These are phyloP conservation scores for Dendrostoma leiphaemia DNA, from an alignment of 2,329 filamentous ascomycete species.

Conservation along the genomic window DNA sequence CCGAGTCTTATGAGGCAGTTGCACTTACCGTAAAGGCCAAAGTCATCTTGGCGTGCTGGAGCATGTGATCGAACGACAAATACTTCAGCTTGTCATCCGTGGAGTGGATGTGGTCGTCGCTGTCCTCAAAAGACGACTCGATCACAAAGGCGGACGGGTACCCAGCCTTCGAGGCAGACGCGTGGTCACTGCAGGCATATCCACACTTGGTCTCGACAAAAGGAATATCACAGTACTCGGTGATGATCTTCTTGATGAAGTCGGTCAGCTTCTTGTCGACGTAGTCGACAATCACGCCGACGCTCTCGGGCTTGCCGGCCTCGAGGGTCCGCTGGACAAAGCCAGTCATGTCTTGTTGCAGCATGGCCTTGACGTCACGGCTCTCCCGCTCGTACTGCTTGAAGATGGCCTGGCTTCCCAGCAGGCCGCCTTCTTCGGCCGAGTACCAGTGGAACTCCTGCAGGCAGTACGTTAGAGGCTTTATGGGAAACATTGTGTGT, in stretches of 20 bases:
- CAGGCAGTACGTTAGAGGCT: background rate
- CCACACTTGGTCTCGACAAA: conserved; percentile 87
- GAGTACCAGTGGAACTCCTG: conserved; percentile 60
- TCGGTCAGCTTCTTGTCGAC: conserved; percentile 33
- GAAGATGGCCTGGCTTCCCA: conserved; percentile 62
- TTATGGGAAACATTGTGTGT: background rate
- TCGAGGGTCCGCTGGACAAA: conserved; percentile 26
- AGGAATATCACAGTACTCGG: conserved; percentile 40
- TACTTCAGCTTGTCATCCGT: conserved; percentile 70
- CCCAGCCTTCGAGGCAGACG: conserved; percentile 69
- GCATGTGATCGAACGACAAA: conserved; percentile 84
- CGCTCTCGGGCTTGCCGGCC: conserved; percentile 26
- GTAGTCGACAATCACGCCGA: conserved; percentile 40
- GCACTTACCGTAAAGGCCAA: conserved; percentile 62
- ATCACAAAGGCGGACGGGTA: conserved; percentile 77
- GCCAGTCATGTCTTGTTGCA: conserved; percentile 45
- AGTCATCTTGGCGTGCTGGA: conserved; percentile 84
- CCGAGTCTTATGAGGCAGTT: too few species aligned
- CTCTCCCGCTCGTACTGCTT: conserved; percentile 32
- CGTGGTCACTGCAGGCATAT: conserved; percentile 78
- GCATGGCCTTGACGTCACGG: conserved; percentile 38
- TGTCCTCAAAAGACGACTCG: conserved; percentile 67
- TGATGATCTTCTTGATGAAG: conserved; percentile 36
- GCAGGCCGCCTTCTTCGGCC: conserved; percentile 69
- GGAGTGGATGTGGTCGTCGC: conserved; percentile 67